phyloP scores from a whole-genome alignment of 2,329 filamentous ascomycete genomes.

The Pseudogymnoascus sp. region DNA sequence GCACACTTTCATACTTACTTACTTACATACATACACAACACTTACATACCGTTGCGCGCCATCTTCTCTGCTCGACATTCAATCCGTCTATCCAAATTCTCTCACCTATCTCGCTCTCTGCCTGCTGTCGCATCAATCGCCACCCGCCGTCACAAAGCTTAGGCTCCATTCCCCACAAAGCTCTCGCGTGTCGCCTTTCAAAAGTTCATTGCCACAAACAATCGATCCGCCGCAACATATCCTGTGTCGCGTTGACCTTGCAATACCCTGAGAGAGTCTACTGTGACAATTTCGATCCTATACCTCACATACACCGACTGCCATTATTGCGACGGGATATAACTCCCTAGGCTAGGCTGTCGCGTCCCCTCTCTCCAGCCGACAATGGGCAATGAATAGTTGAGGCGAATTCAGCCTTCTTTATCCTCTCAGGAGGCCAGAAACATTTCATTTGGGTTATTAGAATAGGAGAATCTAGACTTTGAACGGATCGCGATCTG shows the following conservation, averaged over 20 bases:
- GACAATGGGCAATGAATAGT: slow-evolving; percentile 28
- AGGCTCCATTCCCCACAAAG: slow-evolving; percentile 5
- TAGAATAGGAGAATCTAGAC: slow-evolving; percentile 7
- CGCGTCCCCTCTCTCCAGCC: slow-evolving; percentile 12
- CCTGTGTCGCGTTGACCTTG: background rate
- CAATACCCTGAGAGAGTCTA: background rate
- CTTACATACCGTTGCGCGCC: background rate
- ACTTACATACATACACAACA: background rate
- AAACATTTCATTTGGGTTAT: slow-evolving; percentile 4
- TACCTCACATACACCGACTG: background rate
- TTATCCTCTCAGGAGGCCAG: background rate
- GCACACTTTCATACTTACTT: background rate
- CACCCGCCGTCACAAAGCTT: slow-evolving; percentile 1
- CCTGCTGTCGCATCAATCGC: background rate
- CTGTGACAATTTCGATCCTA: background rate
- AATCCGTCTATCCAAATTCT: background rate
- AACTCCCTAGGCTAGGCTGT: background rate
- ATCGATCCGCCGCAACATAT: background rate
- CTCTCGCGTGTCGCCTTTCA: slow-evolving; percentile 6
- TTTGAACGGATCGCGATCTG: background rate
- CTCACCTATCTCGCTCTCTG: background rate
- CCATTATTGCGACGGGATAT: slow-evolving; percentile 3
- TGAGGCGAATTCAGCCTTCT: slow-evolving; percentile 24
- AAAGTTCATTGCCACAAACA: background rate
- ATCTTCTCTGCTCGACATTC: background rate